phyloP scores from a whole-genome alignment of 192 early-diverging fungal species.

The Dimargaris cristalligena region DNA sequence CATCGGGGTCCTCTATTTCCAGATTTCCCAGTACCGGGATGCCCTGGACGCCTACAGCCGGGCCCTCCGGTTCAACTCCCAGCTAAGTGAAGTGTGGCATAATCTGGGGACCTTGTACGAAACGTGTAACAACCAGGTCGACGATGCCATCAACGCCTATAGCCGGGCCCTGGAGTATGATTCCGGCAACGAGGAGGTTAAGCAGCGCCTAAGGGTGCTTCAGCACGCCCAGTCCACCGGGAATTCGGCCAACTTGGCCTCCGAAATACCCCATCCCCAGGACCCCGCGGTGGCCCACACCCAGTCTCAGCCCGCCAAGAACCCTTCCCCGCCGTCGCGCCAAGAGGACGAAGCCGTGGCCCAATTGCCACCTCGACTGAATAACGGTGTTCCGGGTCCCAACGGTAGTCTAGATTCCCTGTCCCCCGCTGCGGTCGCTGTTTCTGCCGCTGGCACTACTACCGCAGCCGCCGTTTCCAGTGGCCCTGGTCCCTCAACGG shows the following conservation, averaged over 20 bases:
- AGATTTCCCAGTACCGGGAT: slow-evolving; percentile 85
- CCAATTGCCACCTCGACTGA: not conserved
- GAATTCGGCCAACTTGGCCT: too few relatives aligned
- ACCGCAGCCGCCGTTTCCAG: not conserved
- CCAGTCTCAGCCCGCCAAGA: not conserved
- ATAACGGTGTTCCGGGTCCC: not conserved
- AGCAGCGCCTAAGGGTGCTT: slow-evolving; percentile 44
- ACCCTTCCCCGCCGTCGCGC: not conserved
- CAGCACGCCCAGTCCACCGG: slow-evolving; percentile 27
- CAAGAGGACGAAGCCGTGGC: not conserved
- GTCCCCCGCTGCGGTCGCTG: not conserved
- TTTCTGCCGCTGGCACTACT: not conserved
- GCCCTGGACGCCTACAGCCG: slow-evolving; percentile 93
- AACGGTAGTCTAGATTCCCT: not conserved
- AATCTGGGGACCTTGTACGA: slow-evolving; percentile 94
- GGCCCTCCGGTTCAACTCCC: slow-evolving; percentile 84
- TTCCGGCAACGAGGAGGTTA: slow-evolving; percentile 70
- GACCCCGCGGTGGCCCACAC: slow-evolving; percentile 4
- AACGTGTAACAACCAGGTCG: slow-evolving; percentile 91
- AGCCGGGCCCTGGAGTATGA: slow-evolving; percentile 83
- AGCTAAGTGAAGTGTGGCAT: slow-evolving; percentile 95
- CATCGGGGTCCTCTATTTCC: slow-evolving; percentile 95
- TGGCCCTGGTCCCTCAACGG: not conserved
- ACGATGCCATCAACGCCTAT: slow-evolving; percentile 95
- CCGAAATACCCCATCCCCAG: not conserved